Base-by-base conservation (phyloP, 1,139 yeast genomes). In the Taphrina deformans region DNA sequence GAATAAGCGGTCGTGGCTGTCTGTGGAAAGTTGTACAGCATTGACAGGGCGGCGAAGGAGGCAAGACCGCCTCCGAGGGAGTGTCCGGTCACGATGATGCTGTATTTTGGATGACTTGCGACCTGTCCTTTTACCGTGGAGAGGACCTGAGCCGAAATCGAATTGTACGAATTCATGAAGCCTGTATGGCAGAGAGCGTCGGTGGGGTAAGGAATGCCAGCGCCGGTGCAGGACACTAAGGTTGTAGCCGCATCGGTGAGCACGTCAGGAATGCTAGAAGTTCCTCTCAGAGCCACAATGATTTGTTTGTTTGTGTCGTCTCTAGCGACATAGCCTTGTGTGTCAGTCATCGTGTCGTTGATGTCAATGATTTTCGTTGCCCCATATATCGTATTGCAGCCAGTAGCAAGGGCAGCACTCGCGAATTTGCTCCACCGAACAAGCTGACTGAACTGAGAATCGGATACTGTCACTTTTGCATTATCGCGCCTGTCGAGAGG, bases 1-100 rank as follows among this genome's bases (percentile, higher is more conserved):
- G 50, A 44, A n/a, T 44, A 44, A 7, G 50, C 50, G 27, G 29
- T 24, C 9, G 29, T 44, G 26, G 50, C 27, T 9, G 23, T 44
- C 1, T 21, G 9, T 10, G 50, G 50, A 2, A 44, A 44, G 50
- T 44, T 44, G 50, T 44, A 44, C 24, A 9, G 26, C 50, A 44
- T 44, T 2, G 50, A 44, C 2, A 44, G 50, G 26, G 50, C 24
- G 14, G 50, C 50, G n/a, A 44, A 44, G n/a, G 50, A 44, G 16
- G 90, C 86, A 65, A 86, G 75, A 0, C 90, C 89, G 1, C 86
- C 93, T 1, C 93, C 95, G 31, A 87, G 73, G 0, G 93, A 87
- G 75, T 87, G 93, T 0, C 93, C 93, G 1, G 83, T 76, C 1
- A 86, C 78, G 2, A 82, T 79, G 16, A 86, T 69, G 48, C 78